Evolutionary conservation across 1,284 basidiomycete species (phyloP).

Genomic region (Ceratobasidium sp.): DNA sequence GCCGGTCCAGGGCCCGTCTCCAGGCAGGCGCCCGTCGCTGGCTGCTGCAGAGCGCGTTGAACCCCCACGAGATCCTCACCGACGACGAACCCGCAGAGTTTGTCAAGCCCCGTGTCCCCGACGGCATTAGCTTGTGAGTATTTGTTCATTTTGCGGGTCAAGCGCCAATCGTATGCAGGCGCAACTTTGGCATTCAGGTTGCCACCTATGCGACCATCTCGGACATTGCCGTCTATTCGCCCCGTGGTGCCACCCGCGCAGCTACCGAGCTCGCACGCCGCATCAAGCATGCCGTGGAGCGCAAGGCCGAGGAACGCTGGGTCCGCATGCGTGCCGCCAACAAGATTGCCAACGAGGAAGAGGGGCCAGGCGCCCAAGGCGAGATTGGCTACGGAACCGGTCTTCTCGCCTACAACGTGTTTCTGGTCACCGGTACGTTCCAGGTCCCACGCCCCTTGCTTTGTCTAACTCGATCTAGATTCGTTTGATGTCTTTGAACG

Average conservation of each 20-base stretch:
- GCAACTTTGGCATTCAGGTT: constrained; percentile 84
- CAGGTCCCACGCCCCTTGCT: constrained; percentile 30
- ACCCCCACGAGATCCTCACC: constrained; percentile 51
- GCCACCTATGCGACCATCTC: constrained; percentile 88
- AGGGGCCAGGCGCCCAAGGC: constrained; percentile 43
- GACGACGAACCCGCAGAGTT: constrained; percentile 50
- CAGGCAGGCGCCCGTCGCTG: constrained; percentile 40
- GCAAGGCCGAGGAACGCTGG: constrained; percentile 59
- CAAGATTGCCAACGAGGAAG: constrained; percentile 36
- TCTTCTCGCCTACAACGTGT: constrained; percentile 74
- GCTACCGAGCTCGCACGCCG: constrained; percentile 64
- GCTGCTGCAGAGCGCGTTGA: constrained; percentile 38
- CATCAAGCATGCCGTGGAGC: constrained; percentile 63
- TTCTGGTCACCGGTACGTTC: constrained; percentile 72
- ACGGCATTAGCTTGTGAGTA: constrained; percentile 53
- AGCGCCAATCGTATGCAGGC: constrained; percentile 41
- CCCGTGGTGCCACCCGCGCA: constrained; percentile 60
- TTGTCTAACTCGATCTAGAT: constrained; percentile 49
- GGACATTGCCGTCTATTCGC: constrained; percentile 87
- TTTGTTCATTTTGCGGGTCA: neutral
- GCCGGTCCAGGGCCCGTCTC: constrained; percentile 39
- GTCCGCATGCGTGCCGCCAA: constrained; percentile 39
- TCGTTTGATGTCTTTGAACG: constrained; percentile 59
- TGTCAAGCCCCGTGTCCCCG: constrained; percentile 68
- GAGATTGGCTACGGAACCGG: constrained; percentile 39